Conservation (phyloP, 1,284 basidiomycete genomes). For the Naganishia sp. region DNA sequence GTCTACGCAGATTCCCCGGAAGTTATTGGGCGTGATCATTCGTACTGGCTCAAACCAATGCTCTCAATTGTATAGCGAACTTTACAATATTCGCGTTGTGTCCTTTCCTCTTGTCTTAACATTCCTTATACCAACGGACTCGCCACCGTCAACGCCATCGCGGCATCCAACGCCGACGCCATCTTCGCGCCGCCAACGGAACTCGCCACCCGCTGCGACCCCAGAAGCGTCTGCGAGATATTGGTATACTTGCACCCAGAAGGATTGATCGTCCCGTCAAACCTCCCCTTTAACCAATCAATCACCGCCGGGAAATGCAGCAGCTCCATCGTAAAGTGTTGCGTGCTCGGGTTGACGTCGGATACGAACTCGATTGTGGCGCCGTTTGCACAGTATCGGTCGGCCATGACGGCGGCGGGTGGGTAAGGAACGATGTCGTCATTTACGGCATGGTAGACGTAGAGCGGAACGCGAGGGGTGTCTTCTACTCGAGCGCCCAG, state of each 20-base stretch:
- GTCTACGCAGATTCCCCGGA: no score
- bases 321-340: constrained; percentile 22
- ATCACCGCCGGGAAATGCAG: constrained; percentile 21
- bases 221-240: constrained; percentile 19
- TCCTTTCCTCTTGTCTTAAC: no score
- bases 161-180: constrained; percentile 4
- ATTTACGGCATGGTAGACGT: constrained; percentile 21
- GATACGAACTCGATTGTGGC: constrained; percentile 23
- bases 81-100: no score
- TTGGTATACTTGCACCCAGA: constrained; percentile 23
- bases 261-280: constrained; percentile 18
- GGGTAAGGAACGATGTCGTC: constrained; percentile 23
- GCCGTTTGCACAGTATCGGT: constrained; percentile 18
- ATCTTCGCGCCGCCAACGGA: constrained; percentile 16
- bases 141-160: constrained; percentile 1
- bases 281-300: constrained; percentile 18
- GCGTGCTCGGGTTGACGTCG: constrained; percentile 15
- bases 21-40: no score
- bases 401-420: constrained; percentile 11
- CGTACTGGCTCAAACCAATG: no score
- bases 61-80: no score
- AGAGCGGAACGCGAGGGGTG: constrained; percentile 19
- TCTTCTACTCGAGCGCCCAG: constrained; percentile 14
- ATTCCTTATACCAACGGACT: constrained; percentile 4
- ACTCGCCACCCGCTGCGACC: constrained; percentile 18